phyloP scores from a whole-genome alignment of 306 rosid genomes.

The Begonia peltatifolia region DNA sequence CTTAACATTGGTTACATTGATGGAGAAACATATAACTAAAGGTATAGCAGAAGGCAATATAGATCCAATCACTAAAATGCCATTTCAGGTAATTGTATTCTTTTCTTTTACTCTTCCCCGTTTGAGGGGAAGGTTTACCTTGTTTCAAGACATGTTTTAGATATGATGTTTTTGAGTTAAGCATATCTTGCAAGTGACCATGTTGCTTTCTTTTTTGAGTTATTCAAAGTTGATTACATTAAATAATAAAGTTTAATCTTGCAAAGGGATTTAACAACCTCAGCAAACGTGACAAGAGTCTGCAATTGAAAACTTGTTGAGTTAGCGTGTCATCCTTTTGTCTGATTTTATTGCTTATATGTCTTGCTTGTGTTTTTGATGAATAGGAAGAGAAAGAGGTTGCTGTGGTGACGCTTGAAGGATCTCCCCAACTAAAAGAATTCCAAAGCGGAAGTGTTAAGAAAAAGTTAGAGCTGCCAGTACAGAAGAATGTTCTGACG shows the following conservation, averaged over 20 bases:
- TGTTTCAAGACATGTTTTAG: too few species aligned
- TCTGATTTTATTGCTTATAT: conserved; percentile 5
- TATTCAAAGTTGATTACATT: too few species aligned
- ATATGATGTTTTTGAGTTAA: too few species aligned
- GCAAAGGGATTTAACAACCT: too few species aligned
- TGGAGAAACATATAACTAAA: conserved; percentile 57
- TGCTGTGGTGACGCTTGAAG: conserved; percentile 13
- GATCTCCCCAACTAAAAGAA: conserved; percentile 26
- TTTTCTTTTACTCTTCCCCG: conserved; percentile 9
- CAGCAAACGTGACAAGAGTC: background rate
- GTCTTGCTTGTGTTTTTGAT: conserved; percentile 12
- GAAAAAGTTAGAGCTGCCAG: conserved; percentile 69
- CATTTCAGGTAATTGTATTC: conserved; percentile 42
- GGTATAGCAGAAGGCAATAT: conserved; percentile 82
- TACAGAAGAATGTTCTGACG: conserved; percentile 83
- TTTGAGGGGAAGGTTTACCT: too few species aligned
- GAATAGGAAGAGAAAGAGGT: conserved; percentile 33
- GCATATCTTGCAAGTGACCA: too few species aligned
- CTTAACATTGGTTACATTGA: conserved; percentile 55
- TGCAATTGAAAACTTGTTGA: background rate
- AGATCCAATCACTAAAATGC: conserved; percentile 76
- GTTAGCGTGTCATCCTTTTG: background rate
- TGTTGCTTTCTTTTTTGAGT: too few species aligned
- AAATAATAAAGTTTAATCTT: too few species aligned
- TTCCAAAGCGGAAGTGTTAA: conserved; percentile 32